These are phyloP conservation scores for Hibiscus tridactylites DNA, from an alignment of 345 rosid genomes.

Conservation along the genomic window DNA sequence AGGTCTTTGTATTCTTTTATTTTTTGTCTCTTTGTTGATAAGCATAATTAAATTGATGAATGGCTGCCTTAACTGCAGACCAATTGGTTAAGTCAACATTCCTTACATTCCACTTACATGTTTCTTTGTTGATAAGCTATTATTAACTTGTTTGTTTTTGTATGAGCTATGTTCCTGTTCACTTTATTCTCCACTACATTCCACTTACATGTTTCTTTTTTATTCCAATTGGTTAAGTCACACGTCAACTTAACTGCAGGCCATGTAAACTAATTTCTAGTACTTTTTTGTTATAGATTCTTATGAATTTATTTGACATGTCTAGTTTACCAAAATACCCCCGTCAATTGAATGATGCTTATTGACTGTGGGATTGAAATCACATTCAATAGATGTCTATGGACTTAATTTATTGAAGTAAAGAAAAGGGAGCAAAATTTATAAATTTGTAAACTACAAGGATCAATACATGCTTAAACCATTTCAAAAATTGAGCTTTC, in stretches of 20 bases:
- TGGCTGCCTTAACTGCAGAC: background rate
- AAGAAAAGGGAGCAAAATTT: background rate
- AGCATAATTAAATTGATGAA: background rate
- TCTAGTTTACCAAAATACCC: background rate
- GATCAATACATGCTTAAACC: background rate
- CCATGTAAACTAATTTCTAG: background rate
- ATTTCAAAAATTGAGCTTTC: background rate
- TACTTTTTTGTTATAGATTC: background rate
- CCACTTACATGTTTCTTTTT: background rate
- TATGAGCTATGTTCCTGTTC: too few relatives aligned
- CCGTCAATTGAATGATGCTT: background rate
- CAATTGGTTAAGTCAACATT: too few relatives aligned
- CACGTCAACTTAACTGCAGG: background rate
- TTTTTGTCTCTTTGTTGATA: too few relatives aligned
- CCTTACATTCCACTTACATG: too few relatives aligned
- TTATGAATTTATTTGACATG: background rate
- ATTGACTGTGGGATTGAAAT: background rate
- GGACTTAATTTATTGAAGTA: background rate
- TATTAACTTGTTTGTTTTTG: too few relatives aligned
- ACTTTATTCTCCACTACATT: too few relatives aligned
- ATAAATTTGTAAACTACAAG: background rate
- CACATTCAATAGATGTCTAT: background rate
- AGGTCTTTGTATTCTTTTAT: too few relatives aligned
- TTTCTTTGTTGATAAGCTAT: too few relatives aligned
- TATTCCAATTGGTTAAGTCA: background rate